Percentiles rank a stretch among this genome's conserved stretches.
phyloP scores from a whole-genome alignment of 495 filamentous ascomycete species.

The Rhypophila decipiens region DNA sequence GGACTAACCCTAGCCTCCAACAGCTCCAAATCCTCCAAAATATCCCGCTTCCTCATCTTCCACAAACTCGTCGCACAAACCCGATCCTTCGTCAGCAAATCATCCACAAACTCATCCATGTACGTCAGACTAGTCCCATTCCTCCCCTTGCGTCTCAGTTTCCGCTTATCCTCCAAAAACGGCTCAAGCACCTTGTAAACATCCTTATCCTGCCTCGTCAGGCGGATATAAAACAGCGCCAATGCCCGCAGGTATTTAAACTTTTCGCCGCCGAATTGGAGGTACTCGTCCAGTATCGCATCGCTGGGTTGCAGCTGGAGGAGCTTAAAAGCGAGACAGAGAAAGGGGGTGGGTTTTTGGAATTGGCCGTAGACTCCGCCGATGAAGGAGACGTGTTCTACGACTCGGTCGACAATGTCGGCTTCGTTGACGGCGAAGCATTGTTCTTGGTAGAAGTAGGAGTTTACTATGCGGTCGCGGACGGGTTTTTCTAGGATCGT shows the following conservation, averaged over 20 bases:
- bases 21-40: constrained; percentile 84
- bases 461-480: constrained; percentile 87
- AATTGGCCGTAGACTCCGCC: constrained; percentile 78
- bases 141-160: constrained; percentile 67
- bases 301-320: constrained; percentile 76
- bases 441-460: constrained; percentile 98
- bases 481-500: constrained; percentile 89
- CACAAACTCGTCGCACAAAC: constrained; percentile 88
- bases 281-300: constrained; percentile 74
- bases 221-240: constrained; percentile 85
- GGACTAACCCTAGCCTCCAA: constrained; percentile 82
- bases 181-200: constrained; percentile 79
- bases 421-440: constrained; percentile 92
- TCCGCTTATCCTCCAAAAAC: constrained; percentile 73
- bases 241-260: constrained; percentile 89
- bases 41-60: constrained; percentile 76
- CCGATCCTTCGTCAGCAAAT: constrained; percentile 80
- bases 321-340: constrained; percentile 93
- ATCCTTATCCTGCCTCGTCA: constrained; percentile 77
- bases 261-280: constrained; percentile 62
- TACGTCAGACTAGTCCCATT: constrained; percentile 67
- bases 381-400: constrained; percentile 69
- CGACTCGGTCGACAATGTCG: constrained; percentile 84
- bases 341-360: constrained; percentile 84
- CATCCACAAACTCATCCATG: constrained; percentile 92